Evolutionary conservation across 495 filamentous ascomycete species (phyloP).

Genomic region (Aspergillus indologenus): DNA sequence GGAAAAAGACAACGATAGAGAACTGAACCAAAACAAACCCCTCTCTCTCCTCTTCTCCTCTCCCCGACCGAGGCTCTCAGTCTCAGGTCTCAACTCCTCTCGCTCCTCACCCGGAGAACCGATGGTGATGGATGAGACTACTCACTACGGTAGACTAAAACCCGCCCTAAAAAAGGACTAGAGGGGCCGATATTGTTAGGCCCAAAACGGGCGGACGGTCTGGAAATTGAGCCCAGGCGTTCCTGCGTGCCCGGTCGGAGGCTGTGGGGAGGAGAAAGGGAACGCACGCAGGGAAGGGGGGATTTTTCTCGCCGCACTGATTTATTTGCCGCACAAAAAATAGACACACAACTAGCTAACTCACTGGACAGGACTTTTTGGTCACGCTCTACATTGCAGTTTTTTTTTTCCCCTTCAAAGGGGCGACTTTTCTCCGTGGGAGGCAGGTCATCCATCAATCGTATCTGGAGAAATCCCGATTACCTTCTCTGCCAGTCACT

Average conservation of each 20-base stretch:
- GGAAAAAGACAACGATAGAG: not conserved
- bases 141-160: no score
- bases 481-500: not conserved
- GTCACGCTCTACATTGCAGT: not conserved
- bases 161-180: not conserved
- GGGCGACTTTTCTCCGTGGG: no score
- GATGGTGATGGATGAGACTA: no score
- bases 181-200: not conserved
- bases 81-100: not conserved
- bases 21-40: not conserved
- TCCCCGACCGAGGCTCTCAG: not conserved
- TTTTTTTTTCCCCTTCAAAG: not conserved
- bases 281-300: not conserved
- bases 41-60: not conserved
- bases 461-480: not conserved
- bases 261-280: not conserved
- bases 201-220: not conserved
- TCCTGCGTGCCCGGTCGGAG: not conserved
- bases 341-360: not conserved
- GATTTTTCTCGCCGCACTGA: not conserved
- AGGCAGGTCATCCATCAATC: not conserved
- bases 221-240: slow-evolving; percentile 8
- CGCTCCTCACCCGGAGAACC: not conserved
- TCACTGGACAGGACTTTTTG: not conserved
- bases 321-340: slow-evolving; percentile 3